Evolutionary conservation across 768 basidiomycete genomes (phyloP).

Genomic region (Tulasnella sp.): DNA sequence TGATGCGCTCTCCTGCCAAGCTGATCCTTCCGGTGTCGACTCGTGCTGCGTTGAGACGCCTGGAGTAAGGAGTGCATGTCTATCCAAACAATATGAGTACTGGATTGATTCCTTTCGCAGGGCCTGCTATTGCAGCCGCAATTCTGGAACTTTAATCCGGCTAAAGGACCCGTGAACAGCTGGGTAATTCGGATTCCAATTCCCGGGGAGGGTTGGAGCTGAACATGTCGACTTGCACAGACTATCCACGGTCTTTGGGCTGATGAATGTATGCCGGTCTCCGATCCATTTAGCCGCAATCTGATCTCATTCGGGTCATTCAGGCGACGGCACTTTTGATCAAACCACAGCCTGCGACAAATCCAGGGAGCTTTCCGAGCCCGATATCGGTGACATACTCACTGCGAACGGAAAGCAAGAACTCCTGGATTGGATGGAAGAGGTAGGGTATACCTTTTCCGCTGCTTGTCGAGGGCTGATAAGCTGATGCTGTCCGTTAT

Average conservation of each 20-base stretch:
- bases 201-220: background rate
- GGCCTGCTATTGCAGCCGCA: conserved; percentile 64
- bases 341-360: too few relatives aligned
- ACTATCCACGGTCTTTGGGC: conserved; percentile 55
- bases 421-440: too few relatives aligned
- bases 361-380: too few relatives aligned
- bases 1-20: background rate
- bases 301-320: background rate
- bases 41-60: conserved; percentile 69
- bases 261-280: background rate
- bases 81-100: background rate
- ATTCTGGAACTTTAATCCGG: conserved; percentile 73
- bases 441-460: too few relatives aligned
- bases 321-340: conserved; percentile 38
- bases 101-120: conserved; percentile 44
- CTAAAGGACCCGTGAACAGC: conserved; percentile 63
- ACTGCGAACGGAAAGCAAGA: too few relatives aligned
- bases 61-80: conserved; percentile 51
- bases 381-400: too few relatives aligned
- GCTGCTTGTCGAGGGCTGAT: too few relatives aligned
- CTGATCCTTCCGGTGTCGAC: conserved; percentile 37
- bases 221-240: conserved; percentile 31
- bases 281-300: background rate
- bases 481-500: background rate
- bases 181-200: conserved; percentile 54